A percentile compares a stretch with the other conserved stretches of the same genome.
Conservation (phyloP, 202 grass and related monocot genomes). For the Alloteropsis angusta region DNA sequence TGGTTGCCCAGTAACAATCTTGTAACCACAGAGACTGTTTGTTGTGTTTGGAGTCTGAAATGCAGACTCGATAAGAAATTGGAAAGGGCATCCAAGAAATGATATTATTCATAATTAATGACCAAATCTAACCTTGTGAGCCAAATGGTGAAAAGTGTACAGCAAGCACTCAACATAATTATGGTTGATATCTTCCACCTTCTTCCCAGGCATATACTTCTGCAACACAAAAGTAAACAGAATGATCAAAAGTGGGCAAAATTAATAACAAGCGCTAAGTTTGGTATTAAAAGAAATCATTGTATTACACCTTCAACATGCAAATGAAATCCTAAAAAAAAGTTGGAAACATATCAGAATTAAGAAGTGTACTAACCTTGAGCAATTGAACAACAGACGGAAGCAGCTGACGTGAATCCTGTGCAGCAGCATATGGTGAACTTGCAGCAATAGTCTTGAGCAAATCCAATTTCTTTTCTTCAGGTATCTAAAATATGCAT, state of each 20-base stretch:
- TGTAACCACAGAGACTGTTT: constrained; percentile 96
- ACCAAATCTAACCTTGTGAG: constrained; percentile 73
- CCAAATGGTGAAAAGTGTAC: constrained; percentile 92
- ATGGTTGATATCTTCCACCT: constrained; percentile 73
- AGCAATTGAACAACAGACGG: constrained; percentile 76
- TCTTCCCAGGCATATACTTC: constrained; percentile 95
- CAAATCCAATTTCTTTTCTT: constrained; percentile 89
- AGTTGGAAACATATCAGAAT: neutral
- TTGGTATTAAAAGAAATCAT: neutral
- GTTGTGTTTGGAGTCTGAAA: constrained; percentile 93
- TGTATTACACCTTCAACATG: neutral
- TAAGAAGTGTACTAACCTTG: constrained; percentile 44
- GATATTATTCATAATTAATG: constrained; percentile 6
- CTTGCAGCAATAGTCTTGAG: constrained; percentile 90
- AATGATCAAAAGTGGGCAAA: constrained; percentile 1
- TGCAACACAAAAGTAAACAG: constrained; percentile 35
- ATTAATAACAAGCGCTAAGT: neutral
- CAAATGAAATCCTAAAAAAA: neutral
- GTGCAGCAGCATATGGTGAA: constrained; percentile 70
- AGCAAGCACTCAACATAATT: constrained; percentile 87
- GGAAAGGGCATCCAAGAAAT: constrained; percentile 9
- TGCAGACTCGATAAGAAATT: constrained; percentile 30
- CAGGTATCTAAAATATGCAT: constrained; percentile 56
- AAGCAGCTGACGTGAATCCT: constrained; percentile 96
- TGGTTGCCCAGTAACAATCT: constrained; percentile 96